Evolutionary conservation across 2,329 filamentous ascomycete species (phyloP).

Genomic region (Penicillium verrucosum): DNA sequence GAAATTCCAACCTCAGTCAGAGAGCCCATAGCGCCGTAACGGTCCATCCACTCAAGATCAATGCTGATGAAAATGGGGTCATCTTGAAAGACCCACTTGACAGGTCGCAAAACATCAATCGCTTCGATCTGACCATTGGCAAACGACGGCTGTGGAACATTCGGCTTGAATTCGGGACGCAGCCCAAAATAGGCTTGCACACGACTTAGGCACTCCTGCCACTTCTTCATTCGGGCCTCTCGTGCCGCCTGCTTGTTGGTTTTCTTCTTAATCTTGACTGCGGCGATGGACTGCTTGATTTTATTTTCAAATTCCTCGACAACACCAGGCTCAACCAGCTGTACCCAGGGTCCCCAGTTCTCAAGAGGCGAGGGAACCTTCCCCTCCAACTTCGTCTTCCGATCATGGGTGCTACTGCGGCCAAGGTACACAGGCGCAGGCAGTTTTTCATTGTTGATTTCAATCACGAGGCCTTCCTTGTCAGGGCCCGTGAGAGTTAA

Average conservation of each 20-base stretch:
- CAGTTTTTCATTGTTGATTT: conserved; percentile 59
- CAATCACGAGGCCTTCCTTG: conserved; percentile 56
- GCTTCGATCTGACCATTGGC: conserved; percentile 9
- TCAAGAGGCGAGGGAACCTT: conserved; percentile 30
- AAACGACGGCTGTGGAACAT: conserved; percentile 1
- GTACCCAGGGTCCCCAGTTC: background rate
- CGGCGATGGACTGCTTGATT: conserved; percentile 52
- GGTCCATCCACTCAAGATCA: conserved; percentile 80
- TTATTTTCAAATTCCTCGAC: conserved; percentile 39
- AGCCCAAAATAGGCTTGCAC: conserved; percentile 70
- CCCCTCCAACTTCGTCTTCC: conserved; percentile 36
- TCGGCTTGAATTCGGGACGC: conserved; percentile 29
- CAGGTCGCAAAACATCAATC: conserved; percentile 47
- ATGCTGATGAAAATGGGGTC: conserved; percentile 71
- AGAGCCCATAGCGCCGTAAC: conserved; percentile 59
- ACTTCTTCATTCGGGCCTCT: conserved; percentile 36
- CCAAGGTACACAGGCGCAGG: conserved; percentile 68
- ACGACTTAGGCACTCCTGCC: conserved; percentile 58
- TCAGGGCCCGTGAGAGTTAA: conserved; percentile 59
- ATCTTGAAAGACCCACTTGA: conserved; percentile 46
- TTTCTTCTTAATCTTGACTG: conserved; percentile 51
- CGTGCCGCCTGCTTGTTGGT: conserved; percentile 48
- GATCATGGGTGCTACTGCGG: conserved; percentile 49
- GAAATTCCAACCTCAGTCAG: conserved; percentile 87
- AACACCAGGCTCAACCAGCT: background rate